phyloP scores from a whole-genome alignment of 306 rosid species.

The Medicago ruthenica region DNA sequence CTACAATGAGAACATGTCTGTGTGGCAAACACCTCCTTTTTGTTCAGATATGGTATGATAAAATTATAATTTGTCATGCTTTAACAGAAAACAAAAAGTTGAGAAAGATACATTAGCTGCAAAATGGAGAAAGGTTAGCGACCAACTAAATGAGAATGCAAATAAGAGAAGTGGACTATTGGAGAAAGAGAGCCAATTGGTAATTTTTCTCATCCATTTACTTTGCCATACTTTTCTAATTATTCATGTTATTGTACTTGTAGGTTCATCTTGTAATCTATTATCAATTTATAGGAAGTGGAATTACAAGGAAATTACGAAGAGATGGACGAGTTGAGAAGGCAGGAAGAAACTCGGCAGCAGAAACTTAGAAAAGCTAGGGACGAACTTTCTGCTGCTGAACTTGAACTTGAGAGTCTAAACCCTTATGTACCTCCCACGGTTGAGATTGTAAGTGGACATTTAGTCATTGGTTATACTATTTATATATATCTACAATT shows the following conservation, averaged over 20 bases:
- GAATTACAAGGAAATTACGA: constrained; percentile 64
- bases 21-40: constrained; percentile 13
- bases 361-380: constrained; percentile 59
- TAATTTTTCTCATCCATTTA: constrained; percentile 41
- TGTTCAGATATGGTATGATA: background rate
- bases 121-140: constrained; percentile 54
- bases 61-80: constrained; percentile 31
- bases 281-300: constrained; percentile 60
- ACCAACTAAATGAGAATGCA: constrained; percentile 52
- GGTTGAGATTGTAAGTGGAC: constrained; percentile 72
- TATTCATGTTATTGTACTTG: constrained; percentile 21
- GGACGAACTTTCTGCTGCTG: constrained; percentile 76
- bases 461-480: constrained; percentile 3
- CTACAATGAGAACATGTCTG: too few species aligned
- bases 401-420: constrained; percentile 65
- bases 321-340: constrained; percentile 76
- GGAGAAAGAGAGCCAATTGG: constrained; percentile 68
- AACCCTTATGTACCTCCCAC: constrained; percentile 55
- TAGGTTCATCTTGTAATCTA: constrained; percentile 38
- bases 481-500: constrained; percentile 4
- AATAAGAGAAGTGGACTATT: constrained; percentile 54
- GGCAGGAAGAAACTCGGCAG: constrained; percentile 71
- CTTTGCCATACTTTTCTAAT: background rate
- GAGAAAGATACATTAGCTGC: constrained; percentile 60
- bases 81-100: constrained; percentile 64